Conservation (phyloP, 2,329 filamentous ascomycete genomes). For the Zasmidium cellare region DNA sequence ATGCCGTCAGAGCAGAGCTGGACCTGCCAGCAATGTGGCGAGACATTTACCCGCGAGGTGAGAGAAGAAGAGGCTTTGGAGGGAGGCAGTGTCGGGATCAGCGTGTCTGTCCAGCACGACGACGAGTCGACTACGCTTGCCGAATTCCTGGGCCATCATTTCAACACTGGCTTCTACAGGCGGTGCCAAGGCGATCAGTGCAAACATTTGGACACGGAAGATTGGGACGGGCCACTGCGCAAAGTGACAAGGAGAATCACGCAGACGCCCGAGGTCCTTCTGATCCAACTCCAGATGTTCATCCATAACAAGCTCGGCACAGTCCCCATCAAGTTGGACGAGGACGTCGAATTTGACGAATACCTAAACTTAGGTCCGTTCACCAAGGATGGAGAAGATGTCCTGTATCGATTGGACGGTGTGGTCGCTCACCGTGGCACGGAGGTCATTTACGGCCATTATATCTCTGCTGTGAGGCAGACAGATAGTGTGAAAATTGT, state of each 20-base stretch:
- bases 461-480: conserved; percentile 9
- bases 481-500: not conserved
- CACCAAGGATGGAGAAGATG: conserved; percentile 3
- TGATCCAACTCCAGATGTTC: conserved; percentile 8
- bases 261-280: conserved; percentile 7
- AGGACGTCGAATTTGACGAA: not conserved
- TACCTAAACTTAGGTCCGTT: conserved; percentile 1
- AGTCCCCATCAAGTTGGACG: not conserved
- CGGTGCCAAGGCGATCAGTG: not conserved
- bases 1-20: conserved; percentile 2
- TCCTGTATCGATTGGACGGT: conserved; percentile 11
- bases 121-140: not conserved
- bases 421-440: conserved; percentile 12
- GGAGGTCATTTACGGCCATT: conserved; percentile 4
- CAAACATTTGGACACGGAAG: too few species aligned
- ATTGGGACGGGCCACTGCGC: too few species aligned
- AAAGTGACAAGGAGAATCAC: not conserved
- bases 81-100: not conserved
- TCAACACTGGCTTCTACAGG: not conserved
- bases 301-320: not conserved
- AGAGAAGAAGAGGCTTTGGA: not conserved
- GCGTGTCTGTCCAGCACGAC: too few species aligned
- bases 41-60: not conserved
- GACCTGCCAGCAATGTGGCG: conserved; percentile 6
- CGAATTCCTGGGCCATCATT: not conserved